Evolutionary conservation across 805 yeast species (phyloP).

Genomic region (Sungouiella thailandica): DNA sequence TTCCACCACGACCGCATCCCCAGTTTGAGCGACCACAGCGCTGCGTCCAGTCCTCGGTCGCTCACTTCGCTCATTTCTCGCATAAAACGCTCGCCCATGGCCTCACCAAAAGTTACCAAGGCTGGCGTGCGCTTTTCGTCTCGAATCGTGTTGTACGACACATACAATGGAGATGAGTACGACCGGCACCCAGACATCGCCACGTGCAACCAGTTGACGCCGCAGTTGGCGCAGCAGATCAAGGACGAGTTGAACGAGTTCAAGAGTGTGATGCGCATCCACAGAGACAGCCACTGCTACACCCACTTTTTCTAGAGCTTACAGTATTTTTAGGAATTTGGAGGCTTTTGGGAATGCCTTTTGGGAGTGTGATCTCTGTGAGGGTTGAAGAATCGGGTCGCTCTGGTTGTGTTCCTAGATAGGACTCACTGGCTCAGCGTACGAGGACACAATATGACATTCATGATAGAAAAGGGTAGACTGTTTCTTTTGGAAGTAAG

Average conservation of each 20-base stretch:
- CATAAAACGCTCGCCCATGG: slow-evolving; percentile 20
- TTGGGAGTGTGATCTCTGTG: too few relatives aligned
- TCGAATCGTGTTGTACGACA: slow-evolving; percentile 76
- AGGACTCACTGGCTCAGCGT: too few relatives aligned
- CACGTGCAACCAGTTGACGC: slow-evolving; percentile 88
- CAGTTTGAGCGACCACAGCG: slow-evolving; percentile 22
- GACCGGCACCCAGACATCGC: slow-evolving; percentile 92
- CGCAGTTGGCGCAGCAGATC: slow-evolving; percentile 78
- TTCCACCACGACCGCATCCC: slow-evolving; percentile 30
- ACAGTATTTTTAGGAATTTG: too few relatives aligned
- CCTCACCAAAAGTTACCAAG: slow-evolving; percentile 6
- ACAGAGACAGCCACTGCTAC: slow-evolving; percentile 68
- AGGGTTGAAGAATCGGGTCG: too few relatives aligned
- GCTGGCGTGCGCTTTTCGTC: slow-evolving; percentile 65
- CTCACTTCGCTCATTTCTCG: slow-evolving; percentile 26
- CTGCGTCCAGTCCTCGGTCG: slow-evolving; percentile 29
- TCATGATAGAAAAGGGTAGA: too few relatives aligned
- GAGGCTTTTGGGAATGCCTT: too few relatives aligned
- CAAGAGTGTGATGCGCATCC: slow-evolving; percentile 79
- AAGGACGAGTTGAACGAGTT: slow-evolving; percentile 78
- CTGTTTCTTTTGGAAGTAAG: too few relatives aligned
- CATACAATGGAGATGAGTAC: slow-evolving; percentile 77
- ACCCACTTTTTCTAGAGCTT: slow-evolving; percentile 83
- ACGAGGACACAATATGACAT: too few relatives aligned
- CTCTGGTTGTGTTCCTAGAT: too few relatives aligned